Conservation (phyloP, 176 grass and related monocot species). For the Ensete ventricosum region DNA sequence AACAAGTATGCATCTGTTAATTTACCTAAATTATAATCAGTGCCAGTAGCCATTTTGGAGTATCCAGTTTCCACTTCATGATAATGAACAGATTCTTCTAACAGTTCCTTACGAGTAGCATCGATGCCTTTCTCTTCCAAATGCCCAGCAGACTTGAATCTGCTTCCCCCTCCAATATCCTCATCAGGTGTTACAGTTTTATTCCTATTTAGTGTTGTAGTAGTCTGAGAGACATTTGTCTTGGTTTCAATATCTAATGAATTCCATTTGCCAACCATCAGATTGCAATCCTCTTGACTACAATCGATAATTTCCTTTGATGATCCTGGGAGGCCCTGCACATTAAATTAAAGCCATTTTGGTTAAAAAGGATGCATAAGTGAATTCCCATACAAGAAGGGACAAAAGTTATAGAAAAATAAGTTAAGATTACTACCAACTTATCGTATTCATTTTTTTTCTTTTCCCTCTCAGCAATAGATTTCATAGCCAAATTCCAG, state of each 20-base stretch:
- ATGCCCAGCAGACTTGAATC: background rate
- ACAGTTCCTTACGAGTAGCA: conserved; percentile 21
- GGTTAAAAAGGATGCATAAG: background rate
- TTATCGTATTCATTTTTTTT: background rate
- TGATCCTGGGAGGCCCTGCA: conserved; percentile 32
- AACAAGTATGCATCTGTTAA: background rate
- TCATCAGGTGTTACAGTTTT: background rate
- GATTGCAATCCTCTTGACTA: conserved; percentile 9
- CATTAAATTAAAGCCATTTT: conserved; percentile 22
- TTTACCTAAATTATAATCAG: conserved; percentile 7
- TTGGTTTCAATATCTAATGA: conserved; percentile 24
- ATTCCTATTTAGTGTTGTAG: conserved; percentile 15
- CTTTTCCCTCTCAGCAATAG: background rate
- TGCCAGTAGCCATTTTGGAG: background rate
- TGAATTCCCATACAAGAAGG: background rate
- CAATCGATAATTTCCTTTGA: conserved; percentile 9
- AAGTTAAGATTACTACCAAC: background rate
- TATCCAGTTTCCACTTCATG: conserved; percentile 16
- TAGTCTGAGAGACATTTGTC: background rate
- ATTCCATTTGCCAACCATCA: background rate
- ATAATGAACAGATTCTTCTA: conserved; percentile 29
- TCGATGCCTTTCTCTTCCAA: conserved; percentile 19
- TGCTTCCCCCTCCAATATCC: background rate
- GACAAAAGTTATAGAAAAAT: background rate
- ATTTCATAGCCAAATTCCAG: background rate